Conservation (phyloP, 2,329 filamentous ascomycete genomes). For the Verticillium zaregamsianum region DNA sequence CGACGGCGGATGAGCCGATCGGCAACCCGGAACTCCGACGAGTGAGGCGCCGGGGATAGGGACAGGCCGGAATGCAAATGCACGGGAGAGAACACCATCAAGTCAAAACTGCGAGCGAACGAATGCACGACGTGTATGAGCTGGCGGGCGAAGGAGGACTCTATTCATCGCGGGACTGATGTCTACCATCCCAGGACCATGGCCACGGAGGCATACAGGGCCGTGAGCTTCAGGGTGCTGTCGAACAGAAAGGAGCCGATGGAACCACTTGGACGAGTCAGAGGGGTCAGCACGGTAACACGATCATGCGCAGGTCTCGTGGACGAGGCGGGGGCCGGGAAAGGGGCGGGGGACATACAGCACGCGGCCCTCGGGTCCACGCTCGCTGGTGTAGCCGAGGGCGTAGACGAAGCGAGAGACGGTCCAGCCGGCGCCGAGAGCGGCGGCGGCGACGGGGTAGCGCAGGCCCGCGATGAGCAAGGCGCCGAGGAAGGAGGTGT, state of each 20-base stretch:
- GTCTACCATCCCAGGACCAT: conserved; percentile 26
- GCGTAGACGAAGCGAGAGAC: conserved; percentile 51
- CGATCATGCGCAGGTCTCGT: not conserved
- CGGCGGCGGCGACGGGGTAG: conserved; percentile 46
- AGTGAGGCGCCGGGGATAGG: conserved; percentile 20
- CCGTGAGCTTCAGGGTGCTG: conserved; percentile 34
- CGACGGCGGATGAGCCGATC: not conserved
- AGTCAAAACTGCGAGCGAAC: not conserved
- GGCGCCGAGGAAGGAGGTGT: conserved; percentile 45
- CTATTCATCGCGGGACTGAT: conserved; percentile 1
- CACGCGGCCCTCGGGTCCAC: conserved; percentile 40
- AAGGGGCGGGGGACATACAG: conserved; percentile 22
- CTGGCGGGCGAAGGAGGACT: not conserved
- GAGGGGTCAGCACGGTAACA: conserved; percentile 10
- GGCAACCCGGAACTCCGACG: conserved; percentile 24
- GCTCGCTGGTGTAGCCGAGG: conserved; percentile 43
- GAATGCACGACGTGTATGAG: not conserved
- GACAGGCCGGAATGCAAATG: conserved; percentile 5
- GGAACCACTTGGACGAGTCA: conserved; percentile 27
- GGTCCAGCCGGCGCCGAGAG: conserved; percentile 48
- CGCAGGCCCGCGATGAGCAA: conserved; percentile 53
- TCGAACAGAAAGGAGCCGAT: conserved; percentile 28
- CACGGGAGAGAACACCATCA: not conserved
- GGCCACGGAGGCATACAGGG: conserved; percentile 36
- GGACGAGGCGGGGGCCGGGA: not conserved